These are phyloP conservation scores for Cercospora zeae-maydis DNA, from an alignment of 2,329 filamentous ascomycete genomes.

Conservation along the genomic window DNA sequence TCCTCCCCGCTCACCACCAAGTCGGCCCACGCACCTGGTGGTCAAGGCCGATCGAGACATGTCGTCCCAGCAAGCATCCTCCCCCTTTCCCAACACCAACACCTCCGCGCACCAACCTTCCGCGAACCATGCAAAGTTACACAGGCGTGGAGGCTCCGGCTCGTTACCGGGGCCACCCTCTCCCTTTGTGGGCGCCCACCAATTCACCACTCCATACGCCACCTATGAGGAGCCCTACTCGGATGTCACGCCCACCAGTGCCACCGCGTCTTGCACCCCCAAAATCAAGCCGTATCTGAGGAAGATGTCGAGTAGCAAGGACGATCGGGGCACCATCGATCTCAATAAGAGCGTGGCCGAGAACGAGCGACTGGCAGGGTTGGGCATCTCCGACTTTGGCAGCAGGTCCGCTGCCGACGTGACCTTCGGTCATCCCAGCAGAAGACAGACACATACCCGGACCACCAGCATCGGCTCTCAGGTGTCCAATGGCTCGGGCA, in stretches of 20 bases:
- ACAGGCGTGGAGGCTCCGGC: slow-evolving; percentile 33
- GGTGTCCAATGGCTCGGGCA: slow-evolving; percentile 49
- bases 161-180: slow-evolving; percentile 27
- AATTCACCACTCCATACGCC: slow-evolving; percentile 33
- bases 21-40: neutral
- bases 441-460: slow-evolving; percentile 47
- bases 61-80: slow-evolving; percentile 1
- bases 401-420: slow-evolving; percentile 44
- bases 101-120: slow-evolving; percentile 9
- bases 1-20: slow-evolving; percentile 4
- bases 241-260: slow-evolving; percentile 10
- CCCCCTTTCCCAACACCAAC: slow-evolving; percentile 13
- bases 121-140: slow-evolving; percentile 30
- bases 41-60: slow-evolving; percentile 16
- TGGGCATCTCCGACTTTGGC: slow-evolving; percentile 53
- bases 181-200: slow-evolving; percentile 21
- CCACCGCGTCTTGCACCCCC: slow-evolving; percentile 26
- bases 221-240: slow-evolving; percentile 31
- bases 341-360: slow-evolving; percentile 54
- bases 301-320: slow-evolving; percentile 51
- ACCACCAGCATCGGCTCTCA: slow-evolving; percentile 56
- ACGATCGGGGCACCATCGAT: slow-evolving; percentile 45
- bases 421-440: slow-evolving; percentile 41
- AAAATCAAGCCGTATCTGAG: slow-evolving; percentile 57
- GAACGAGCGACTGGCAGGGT: slow-evolving; percentile 50